These are phyloP conservation scores for Acephala macrosclerotiorum DNA, from an alignment of 2,329 filamentous ascomycete species.

Conservation along the genomic window DNA sequence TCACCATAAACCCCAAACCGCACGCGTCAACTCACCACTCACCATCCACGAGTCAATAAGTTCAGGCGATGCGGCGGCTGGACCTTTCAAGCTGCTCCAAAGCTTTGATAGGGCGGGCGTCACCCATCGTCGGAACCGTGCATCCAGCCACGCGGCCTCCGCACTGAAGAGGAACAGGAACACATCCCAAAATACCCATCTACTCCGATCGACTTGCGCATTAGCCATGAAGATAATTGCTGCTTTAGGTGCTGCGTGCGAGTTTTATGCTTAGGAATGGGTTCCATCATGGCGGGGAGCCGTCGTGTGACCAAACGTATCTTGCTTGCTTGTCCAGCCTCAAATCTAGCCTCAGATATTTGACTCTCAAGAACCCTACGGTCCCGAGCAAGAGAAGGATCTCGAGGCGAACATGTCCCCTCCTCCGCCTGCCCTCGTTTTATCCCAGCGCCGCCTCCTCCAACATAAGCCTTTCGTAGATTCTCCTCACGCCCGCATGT, in stretches of 20 bases:
- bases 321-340: too few species aligned
- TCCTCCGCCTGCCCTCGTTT: not conserved
- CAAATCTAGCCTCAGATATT: not conserved
- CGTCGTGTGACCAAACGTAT: not conserved
- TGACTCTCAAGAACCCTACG: not conserved
- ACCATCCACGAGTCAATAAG: not conserved
- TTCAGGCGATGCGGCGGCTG: not conserved
- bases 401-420: not conserved
- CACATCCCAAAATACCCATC: conserved; percentile 1
- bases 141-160: conserved; percentile 6
- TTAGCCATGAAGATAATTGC: not conserved
- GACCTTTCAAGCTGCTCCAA: not conserved
- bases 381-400: not conserved
- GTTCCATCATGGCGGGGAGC: not conserved
- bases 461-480: too few species aligned
- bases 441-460: not conserved
- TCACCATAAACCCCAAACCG: not conserved
- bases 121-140: not conserved
- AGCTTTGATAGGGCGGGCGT: not conserved
- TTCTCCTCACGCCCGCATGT: too few species aligned
- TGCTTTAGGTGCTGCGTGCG: not conserved
- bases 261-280: not conserved
- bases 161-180: not conserved
- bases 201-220: not conserved
- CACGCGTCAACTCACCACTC: not conserved